These are phyloP conservation scores for Chlorokybus atmophyticus DNA, from an alignment of 139 green algal species.

Conservation along the genomic window DNA sequence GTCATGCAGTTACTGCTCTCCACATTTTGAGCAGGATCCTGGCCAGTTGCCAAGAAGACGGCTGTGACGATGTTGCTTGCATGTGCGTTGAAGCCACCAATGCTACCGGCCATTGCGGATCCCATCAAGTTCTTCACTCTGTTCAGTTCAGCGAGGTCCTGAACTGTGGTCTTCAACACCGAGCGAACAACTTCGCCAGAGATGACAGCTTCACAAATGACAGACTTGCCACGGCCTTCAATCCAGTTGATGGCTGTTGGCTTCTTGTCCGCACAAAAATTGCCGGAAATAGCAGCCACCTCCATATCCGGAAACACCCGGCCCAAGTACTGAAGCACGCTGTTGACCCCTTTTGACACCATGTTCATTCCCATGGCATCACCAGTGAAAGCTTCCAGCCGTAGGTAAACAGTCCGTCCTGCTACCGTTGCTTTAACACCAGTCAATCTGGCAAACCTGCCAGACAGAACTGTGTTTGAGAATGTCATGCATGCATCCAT, in stretches of 20 bases:
- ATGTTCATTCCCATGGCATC: slow-evolving; percentile 35
- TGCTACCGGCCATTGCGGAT: slow-evolving; percentile 18
- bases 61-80: slow-evolving; percentile 25
- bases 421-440: slow-evolving; percentile 8
- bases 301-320: slow-evolving; percentile 23
- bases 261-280: slow-evolving; percentile 30
- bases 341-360: slow-evolving; percentile 25
- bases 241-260: slow-evolving; percentile 29
- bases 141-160: slow-evolving; percentile 21
- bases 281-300: slow-evolving; percentile 21
- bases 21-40: slow-evolving; percentile 27
- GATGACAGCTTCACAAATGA: slow-evolving; percentile 23
- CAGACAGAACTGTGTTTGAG: no score
- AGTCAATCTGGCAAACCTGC: slow-evolving; percentile 22
- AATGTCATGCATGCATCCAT: no score
- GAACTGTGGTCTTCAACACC: slow-evolving; percentile 22
- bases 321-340: slow-evolving; percentile 7
- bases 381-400: slow-evolving; percentile 16
- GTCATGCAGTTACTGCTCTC: slow-evolving; percentile 27
- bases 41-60: slow-evolving; percentile 23
- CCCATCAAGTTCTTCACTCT: slow-evolving; percentile 24
- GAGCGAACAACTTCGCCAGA: background rate
- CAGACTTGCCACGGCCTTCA: slow-evolving; percentile 25
- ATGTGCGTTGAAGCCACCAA: slow-evolving; percentile 30
- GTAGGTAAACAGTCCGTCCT: slow-evolving; percentile 20